Base-by-base conservation (phyloP, 768 basidiomycete genomes). In the Dioszegia aurantiaca region DNA sequence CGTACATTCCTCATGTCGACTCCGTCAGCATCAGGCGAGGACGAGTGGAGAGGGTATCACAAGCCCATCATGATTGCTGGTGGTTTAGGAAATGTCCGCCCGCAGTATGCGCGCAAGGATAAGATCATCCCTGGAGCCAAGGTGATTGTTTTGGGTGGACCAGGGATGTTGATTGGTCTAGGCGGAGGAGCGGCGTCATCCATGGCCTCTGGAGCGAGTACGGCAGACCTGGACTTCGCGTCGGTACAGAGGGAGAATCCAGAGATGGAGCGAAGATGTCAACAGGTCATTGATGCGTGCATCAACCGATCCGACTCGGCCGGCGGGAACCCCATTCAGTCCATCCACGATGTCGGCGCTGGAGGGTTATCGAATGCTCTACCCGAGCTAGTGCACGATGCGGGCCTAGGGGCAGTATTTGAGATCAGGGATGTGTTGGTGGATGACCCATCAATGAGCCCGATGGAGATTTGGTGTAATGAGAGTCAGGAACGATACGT, bases 391-490 rank as follows among this genome's bases (percentile, higher is more conserved):
- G 95, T 99, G 1, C 94, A 98, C 72, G 94, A 98, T 77, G 88
- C 92, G 1, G 83, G 82, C n/a, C 81, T 95, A 4, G 95, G 95
- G 8, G 95, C 90, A 0, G 81, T 74, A 3, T 92, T 98, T 70
- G 95, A 99, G 79, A 93, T 99, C 65, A 81, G 94, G 21, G 89
- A 97, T 67, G 86, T 99, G 6, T 82, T 90, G 24, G 85, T 95
- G 39, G 94, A 90, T 27, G 95, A 98, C 74, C 81, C 83, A 23
- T 87, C 88, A 37, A 90, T 99, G 89, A 92, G 90, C 3, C 95
- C 95, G 0, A 97, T 99, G 94, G 94, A 98, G 79, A 97, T 98
- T 48, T 99, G 95, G 95, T 98, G 95, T 74, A 99, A 99, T 78
- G 95, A 99, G 78, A 88, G 86, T 63, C 95, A 98, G 79, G 95